Base-by-base conservation (phyloP, 345 rosid genomes). In the Eucalyptus regnans region DNA sequence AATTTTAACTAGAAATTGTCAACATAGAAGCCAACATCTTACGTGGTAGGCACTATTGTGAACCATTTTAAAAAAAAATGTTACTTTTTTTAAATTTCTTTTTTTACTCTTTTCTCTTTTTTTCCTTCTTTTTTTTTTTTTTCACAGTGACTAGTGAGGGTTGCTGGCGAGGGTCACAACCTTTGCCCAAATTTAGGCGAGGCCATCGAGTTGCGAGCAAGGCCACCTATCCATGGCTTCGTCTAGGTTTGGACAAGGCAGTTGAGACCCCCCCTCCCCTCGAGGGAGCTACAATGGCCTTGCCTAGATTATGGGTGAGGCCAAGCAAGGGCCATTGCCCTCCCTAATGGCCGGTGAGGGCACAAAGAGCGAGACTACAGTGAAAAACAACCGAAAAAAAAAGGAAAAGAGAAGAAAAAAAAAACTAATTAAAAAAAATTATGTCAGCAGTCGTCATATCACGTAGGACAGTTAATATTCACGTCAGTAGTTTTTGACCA, bases 371-470 rank as follows among this genome's bases (percentile, higher is more conserved):
- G 2, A 52, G 56, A 17, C 22, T 17, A 51, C 2, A 52, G 1
- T 18, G 56, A 52, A 52, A 52, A 3, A 52, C 56, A 52, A 52
- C 4, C 4, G 56, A 51, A 3, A 52, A 52, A 3, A 56, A 23
- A 56, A 22, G 12, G 62, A 22, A 56, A 56, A 56, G 2, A 56
- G 22, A 56, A 22, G 0, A 54, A 56, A 56, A 56, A 22, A 4
- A 56, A 49, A 49, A 49, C 12, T 54, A 56, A 22, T 56, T 7
- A 20, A 56, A 56, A 56, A 56, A 56, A 56, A 0, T 22, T 4
- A 56, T 22, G 3, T 23, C 3, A 9, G 0, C 0, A 4, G 1
- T 4, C 2, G 0, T 22, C 0, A 23, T 56, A 1, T 23, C 62
- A 8, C 29, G 9, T 56, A 22, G 1, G 0, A 56, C 1, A 22